phyloP scores from a whole-genome alignment of 1,139 yeast genomes.

The Scheffersomyces titani region DNA sequence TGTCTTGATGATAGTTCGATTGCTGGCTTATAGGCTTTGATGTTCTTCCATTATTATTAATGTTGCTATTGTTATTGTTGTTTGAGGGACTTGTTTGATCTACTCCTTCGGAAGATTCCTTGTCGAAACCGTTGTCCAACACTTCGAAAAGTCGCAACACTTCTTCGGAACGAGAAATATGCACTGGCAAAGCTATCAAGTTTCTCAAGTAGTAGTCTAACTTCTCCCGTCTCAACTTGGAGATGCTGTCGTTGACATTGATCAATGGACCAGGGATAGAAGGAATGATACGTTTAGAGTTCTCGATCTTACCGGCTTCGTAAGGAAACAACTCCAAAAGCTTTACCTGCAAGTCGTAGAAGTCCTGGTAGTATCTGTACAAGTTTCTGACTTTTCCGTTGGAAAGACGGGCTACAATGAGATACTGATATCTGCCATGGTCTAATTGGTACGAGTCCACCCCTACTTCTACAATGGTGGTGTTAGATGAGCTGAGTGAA shows the following conservation, averaged over 20 bases:
- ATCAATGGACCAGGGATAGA: conserved; percentile 96
- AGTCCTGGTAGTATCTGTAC: conserved; percentile 93
- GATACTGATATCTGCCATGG: conserved; percentile 88
- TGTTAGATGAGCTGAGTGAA: conserved; percentile 34
- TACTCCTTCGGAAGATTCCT: conserved; percentile 28
- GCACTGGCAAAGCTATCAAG: conserved; percentile 71
- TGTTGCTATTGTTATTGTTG: conserved; percentile 5
- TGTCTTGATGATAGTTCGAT: conserved; percentile 45
- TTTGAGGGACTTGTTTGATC: conserved; percentile 3
- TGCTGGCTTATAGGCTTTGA: conserved; percentile 44
- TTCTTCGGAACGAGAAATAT: conserved; percentile 69
- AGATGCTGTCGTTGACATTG: conserved; percentile 85
- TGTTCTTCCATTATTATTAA: conserved; percentile 19
- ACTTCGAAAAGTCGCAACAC: conserved; percentile 74
- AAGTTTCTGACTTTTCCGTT: conserved; percentile 71
- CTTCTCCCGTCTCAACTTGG: conserved; percentile 82
- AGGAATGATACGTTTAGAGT: conserved; percentile 74
- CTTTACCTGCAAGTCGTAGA: conserved; percentile 88
- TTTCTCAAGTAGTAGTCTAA: conserved; percentile 81
- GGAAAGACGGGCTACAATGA: conserved; percentile 67
- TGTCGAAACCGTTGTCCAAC: conserved; percentile 63
- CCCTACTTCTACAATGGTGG: conserved; percentile 56
- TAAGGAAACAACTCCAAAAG: conserved; percentile 82
- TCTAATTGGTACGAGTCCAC: conserved; percentile 83
- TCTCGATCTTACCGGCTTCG: conserved; percentile 89